phyloP scores from a whole-genome alignment of 257 asterid genomes.

The Paraleonurus japonicus region DNA sequence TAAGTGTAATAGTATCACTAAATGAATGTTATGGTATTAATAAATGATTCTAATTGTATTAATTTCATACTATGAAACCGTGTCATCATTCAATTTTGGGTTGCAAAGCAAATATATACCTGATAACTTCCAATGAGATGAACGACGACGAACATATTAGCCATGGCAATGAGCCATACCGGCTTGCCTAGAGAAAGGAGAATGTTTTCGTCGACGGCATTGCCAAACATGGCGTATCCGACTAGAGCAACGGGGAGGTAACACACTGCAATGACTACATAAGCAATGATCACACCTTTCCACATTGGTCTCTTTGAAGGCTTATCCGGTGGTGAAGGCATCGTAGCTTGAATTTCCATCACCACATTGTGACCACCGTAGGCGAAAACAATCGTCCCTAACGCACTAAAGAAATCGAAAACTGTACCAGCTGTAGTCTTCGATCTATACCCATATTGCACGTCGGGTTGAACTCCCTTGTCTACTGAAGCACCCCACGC shows the following conservation, averaged over 20 bases:
- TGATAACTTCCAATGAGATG: constrained; percentile 29
- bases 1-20: too few relatives aligned
- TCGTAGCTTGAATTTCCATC: constrained; percentile 75
- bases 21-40: too few relatives aligned
- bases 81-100: too few relatives aligned
- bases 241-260: constrained; percentile 20
- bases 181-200: constrained; percentile 3
- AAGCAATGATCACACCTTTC: constrained; percentile 20
- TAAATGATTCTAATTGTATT: too few relatives aligned
- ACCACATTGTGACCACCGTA: constrained; percentile 89
- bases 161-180: constrained; percentile 26
- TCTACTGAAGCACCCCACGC: constrained; percentile 64
- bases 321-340: constrained; percentile 66
- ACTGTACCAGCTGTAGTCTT: constrained; percentile 39
- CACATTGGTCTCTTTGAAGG: constrained; percentile 55
- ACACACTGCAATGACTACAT: constrained; percentile 7
- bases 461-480: constrained; percentile 53
- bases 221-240: constrained; percentile 17
- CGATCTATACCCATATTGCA: constrained; percentile 58
- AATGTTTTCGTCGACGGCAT: constrained; percentile 9
- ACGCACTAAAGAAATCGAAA: constrained; percentile 50
- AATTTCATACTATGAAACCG: too few relatives aligned
- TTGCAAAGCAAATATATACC: neutral
- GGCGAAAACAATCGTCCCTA: constrained; percentile 79
- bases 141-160: constrained; percentile 22